These are phyloP conservation scores for Abrus pulchellus DNA, from an alignment of 306 rosid species.

Conservation along the genomic window DNA sequence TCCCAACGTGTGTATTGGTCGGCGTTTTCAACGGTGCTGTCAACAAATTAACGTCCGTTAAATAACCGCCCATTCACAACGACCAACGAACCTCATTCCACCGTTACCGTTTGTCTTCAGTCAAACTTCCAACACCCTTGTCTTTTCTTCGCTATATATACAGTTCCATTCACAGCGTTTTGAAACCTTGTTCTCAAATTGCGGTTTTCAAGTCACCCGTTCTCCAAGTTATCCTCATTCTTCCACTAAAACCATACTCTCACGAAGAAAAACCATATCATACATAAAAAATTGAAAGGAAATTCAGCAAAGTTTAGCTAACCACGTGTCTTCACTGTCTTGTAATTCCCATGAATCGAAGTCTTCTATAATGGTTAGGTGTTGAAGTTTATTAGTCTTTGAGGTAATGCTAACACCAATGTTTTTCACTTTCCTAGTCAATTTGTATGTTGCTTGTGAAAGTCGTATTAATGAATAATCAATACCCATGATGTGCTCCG, in stretches of 20 bases:
- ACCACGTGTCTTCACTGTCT: neutral
- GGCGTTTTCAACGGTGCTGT: neutral
- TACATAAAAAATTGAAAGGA: neutral
- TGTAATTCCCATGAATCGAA: slow-evolving; percentile 2
- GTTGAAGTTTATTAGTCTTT: slow-evolving; percentile 31
- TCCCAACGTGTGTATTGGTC: slow-evolving; percentile 36
- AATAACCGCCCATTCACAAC: no score
- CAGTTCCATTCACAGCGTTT: neutral
- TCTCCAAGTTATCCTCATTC: neutral
- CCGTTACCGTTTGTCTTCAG: slow-evolving; percentile 19
- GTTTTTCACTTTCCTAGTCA: neutral
- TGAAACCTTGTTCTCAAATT: slow-evolving; percentile 13
- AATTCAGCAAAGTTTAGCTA: slow-evolving; percentile 30
- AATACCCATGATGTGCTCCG: neutral
- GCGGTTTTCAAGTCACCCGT: slow-evolving; percentile 25
- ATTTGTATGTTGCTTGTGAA: neutral
- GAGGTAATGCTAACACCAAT: slow-evolving; percentile 23
- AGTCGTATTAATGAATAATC: neutral
- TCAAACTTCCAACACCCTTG: slow-evolving; percentile 8
- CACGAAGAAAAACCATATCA: neutral
- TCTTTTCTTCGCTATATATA: neutral
- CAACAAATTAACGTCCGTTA: slow-evolving; percentile 27
- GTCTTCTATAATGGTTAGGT: slow-evolving; percentile 27
- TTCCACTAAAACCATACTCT: neutral
- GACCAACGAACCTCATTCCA: neutral